These are phyloP conservation scores for Botryotinia globosa DNA, from an alignment of 2,329 filamentous ascomycete genomes.

Conservation along the genomic window DNA sequence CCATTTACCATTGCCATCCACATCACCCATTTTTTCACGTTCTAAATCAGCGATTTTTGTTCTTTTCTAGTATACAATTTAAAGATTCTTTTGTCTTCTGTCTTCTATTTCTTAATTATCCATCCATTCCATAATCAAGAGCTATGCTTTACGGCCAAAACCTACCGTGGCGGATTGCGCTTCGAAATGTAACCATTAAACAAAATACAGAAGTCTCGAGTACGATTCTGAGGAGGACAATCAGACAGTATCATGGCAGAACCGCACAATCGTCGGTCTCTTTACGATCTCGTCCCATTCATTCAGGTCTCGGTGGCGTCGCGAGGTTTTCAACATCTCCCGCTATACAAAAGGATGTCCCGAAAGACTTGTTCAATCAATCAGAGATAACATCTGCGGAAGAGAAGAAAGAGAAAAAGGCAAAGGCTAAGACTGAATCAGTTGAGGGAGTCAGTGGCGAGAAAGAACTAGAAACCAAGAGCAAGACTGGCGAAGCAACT, in stretches of 20 bases:
- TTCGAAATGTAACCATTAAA: slow-evolving; percentile 31
- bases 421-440: slow-evolving; percentile 37
- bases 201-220: slow-evolving; percentile 25
- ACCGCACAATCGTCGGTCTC: slow-evolving; percentile 59
- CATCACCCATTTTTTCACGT: slow-evolving; percentile 1
- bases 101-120: slow-evolving; percentile 3
- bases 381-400: slow-evolving; percentile 42
- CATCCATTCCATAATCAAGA: slow-evolving; percentile 14
- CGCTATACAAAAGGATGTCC: slow-evolving; percentile 48
- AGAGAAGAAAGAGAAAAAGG: slow-evolving; percentile 37
- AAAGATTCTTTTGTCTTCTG: background rate
- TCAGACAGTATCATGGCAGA: slow-evolving; percentile 45
- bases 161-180: slow-evolving; percentile 62
- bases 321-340: slow-evolving; percentile 48
- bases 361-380: slow-evolving; percentile 43
- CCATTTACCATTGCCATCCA: slow-evolving; percentile 10
- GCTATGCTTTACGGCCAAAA: slow-evolving; percentile 62
- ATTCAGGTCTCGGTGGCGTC: slow-evolving; percentile 43
- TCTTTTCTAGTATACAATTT: background rate
- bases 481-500: slow-evolving; percentile 31
- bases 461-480: slow-evolving; percentile 43
- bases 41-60: background rate
- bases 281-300: slow-evolving; percentile 59
- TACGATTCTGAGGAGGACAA: slow-evolving; percentile 29
- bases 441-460: slow-evolving; percentile 43